Base-by-base conservation (phyloP, 1,139 yeast species). In the Blastobotrys buckinghamii region DNA sequence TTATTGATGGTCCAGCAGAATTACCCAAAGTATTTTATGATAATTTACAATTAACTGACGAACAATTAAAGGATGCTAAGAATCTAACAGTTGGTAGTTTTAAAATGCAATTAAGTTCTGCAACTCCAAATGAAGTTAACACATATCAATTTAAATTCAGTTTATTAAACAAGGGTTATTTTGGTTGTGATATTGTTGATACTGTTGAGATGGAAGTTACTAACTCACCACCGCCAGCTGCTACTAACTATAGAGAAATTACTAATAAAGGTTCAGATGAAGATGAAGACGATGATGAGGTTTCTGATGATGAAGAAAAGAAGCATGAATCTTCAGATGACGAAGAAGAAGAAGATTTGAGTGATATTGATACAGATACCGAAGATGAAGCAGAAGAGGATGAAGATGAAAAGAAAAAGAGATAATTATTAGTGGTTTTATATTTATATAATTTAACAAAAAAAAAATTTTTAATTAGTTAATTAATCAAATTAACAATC, bases 51-150 rank as follows among this genome's bases (percentile, higher is more conserved):
- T 68, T 84, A 50, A 62, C 76, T 9, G 78, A 75, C 44, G 73
- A 75, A 48, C 81, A 76, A 43, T 58, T 68, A 47, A 68, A 69
- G 20, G 64, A 69, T 19, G 75, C 77, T 17, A 70, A 71, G 15
- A 73, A 73, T 16, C 77, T 85, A 52, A 68, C 67, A 3, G 71
- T 87, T 47, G 80, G 88, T 48, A 81, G 90, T 1, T 82, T 86
- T 61, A 88, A 85, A 65, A 72, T 89, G 47, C 88, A 84, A 55
- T 67, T 89, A 46, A 68, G 82, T 13, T 72, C 78, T 48, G 87
- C 94, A 48, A 78, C 95, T 3, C 96, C 96, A 12, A 76, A 76
- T 29, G 72, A 73, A 47, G 69, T 70, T 26, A 95, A 94, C 33
- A 71, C 69, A 24, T 79, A 70, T 60, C 79, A 77, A 57, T 86